Percentiles rank a stretch among this genome's conserved stretches.
phyloP scores from a whole-genome alignment of 805 yeast genomes.

The Nakazawaea laoshanensis region DNA sequence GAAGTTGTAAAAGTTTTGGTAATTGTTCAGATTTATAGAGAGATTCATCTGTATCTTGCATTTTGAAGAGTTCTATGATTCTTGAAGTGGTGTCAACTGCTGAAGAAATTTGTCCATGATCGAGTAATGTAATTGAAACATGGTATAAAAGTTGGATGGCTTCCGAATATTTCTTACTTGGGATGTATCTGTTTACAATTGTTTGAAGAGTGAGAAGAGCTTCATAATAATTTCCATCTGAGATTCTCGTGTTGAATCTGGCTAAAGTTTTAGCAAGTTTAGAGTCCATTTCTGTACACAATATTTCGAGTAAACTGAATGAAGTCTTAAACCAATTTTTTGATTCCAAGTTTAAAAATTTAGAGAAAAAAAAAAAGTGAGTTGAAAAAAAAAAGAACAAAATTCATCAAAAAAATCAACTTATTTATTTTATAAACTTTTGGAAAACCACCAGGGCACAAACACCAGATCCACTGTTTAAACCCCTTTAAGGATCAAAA shows the following conservation, averaged over 20 bases:
- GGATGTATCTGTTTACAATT: conserved; percentile 75
- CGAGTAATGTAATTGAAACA: conserved; percentile 61
- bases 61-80: conserved; percentile 60
- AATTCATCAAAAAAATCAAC: no score
- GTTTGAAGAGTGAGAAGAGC: conserved; percentile 95
- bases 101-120: conserved; percentile 68
- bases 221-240: conserved; percentile 75
- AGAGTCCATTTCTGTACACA: no score
- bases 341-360: no score
- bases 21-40: conserved; percentile 16
- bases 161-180: conserved; percentile 53
- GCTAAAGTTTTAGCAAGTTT: conserved; percentile 53
- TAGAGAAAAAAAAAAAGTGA: no score
- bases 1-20: conserved; percentile 31
- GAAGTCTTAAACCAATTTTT: no score
- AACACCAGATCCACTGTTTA: no score
- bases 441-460: no score
- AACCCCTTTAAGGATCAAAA: no score
- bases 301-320: no score
- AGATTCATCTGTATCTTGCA: conserved; percentile 21
- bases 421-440: no score
- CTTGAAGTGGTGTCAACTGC: conserved; percentile 72
- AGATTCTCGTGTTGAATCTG: conserved; percentile 56
- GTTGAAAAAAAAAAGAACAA: no score
- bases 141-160: conserved; percentile 70